phyloP scores from a whole-genome alignment of 805 yeast genomes.

The Lipomyces mesembrius region DNA sequence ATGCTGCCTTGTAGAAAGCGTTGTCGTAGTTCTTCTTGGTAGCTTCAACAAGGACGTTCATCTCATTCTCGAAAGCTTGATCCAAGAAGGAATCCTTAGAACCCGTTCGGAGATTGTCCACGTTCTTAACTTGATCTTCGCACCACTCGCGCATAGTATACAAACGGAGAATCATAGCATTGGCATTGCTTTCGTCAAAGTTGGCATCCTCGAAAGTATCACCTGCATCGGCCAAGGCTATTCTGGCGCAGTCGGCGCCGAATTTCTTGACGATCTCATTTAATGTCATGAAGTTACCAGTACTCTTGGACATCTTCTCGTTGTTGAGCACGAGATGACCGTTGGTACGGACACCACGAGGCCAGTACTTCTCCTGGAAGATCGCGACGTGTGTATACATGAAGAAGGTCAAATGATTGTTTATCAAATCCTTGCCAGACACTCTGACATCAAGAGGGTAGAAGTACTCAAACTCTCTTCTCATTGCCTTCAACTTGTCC shows the following conservation, averaged over 20 bases:
- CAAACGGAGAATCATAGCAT: constrained; percentile 94
- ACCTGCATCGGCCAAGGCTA: constrained; percentile 98
- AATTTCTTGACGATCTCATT: constrained; percentile 81
- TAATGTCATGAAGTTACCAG: constrained; percentile 95
- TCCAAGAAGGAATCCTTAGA: constrained; percentile 72
- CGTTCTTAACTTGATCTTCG: constrained; percentile 62
- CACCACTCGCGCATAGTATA: constrained; percentile 94
- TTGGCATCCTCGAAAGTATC: constrained; percentile 97
- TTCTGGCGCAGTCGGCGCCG: constrained; percentile 97
- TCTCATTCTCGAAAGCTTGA: constrained; percentile 87
- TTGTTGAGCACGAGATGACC: constrained; percentile 95
- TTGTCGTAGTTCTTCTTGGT: constrained; percentile 70
- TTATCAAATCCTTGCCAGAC: constrained; percentile 96
- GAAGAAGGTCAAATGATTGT: constrained; percentile 95
- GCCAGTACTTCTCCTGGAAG: constrained; percentile 92
- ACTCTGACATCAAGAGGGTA: constrained; percentile 91
- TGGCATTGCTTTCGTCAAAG: constrained; percentile 94
- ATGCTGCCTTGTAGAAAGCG: constrained; percentile 84
- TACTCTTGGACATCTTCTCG: constrained; percentile 96
- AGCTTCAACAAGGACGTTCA: constrained; percentile 78
- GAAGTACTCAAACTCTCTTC: constrained; percentile 95
- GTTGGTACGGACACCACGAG: constrained; percentile 88
- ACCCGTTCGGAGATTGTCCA: constrained; percentile 46
- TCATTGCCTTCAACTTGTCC: constrained; percentile 68
- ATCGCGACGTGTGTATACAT: constrained; percentile 90